phyloP scores from a whole-genome alignment of 129 eudicot genomes.

The Flaveria robusta region DNA sequence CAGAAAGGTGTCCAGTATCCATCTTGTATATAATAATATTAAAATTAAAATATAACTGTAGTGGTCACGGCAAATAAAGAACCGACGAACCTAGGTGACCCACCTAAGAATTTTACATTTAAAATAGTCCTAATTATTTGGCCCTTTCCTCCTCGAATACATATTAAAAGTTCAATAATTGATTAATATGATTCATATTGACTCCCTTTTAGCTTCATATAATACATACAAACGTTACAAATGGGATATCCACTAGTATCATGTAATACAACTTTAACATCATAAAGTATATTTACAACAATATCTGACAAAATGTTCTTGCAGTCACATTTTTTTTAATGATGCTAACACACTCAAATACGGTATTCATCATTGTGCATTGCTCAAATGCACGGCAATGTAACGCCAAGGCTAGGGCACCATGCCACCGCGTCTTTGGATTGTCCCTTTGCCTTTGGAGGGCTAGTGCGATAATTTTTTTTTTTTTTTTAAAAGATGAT shows the following conservation, averaged over 20 bases:
- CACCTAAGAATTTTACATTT: conserved; percentile 3
- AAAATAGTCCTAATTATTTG: not conserved
- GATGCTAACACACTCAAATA: conserved; percentile 29
- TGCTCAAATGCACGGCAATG: conserved; percentile 17
- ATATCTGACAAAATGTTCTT: conserved; percentile 11
- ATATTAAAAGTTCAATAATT: not conserved
- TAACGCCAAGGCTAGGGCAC: conserved; percentile 16
- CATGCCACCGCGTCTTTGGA: conserved; percentile 10
- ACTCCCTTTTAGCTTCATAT: too few species aligned
- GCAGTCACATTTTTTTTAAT: conserved; percentile 1
- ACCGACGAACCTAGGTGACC: not conserved
- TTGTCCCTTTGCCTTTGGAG: conserved; percentile 12
- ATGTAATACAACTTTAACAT: not conserved
- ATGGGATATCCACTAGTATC: not conserved
- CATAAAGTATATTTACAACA: not conserved
- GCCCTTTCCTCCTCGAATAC: not conserved
- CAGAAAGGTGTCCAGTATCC: too few species aligned
- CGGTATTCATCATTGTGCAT: conserved; percentile 22
- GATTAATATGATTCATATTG: not conserved
- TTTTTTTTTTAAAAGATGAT: not conserved
- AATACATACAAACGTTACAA: not conserved
- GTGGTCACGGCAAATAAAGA: too few species aligned
- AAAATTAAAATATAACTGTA: too few species aligned
- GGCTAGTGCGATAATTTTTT: not conserved
- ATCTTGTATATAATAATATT: too few species aligned